Base-by-base conservation (phyloP, 441 rosid genomes). In the Metrosideros polymorpha region DNA sequence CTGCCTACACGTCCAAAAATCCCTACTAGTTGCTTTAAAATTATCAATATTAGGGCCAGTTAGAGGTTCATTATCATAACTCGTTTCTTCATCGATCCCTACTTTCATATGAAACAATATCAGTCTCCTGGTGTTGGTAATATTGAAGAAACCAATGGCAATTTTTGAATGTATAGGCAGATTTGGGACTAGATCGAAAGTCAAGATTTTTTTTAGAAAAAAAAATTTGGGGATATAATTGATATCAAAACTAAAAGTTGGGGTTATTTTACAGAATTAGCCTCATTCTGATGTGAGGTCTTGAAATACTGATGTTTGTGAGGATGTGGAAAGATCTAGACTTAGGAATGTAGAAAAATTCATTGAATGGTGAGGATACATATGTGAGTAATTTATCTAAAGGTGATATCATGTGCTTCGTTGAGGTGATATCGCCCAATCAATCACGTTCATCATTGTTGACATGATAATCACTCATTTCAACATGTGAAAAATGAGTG, bases 81-180 rank as follows among this genome's bases (percentile, higher is more conserved):
- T 1, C 0, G 2, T 18, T 8, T 61, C 10, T 61, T 57, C 71
- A 30, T 61, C 1, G 0, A 15, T 7, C 5, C 12, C 30, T 15
- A 61, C 10, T 15, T 61, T 61, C 17, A 4, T 30, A 61, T 61
- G 9, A 30, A 61, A 29, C 22, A 12, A 29, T 2, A 15, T 1
- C 2, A 32, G 4, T 61, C 9, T 61, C 22, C 19, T 7, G 18
- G 30, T 30, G 1, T 61, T 57, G 22, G 9, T 61, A 59, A 61
- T 61, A 3, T 61, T 61, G 22, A 61, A 61, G 9, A 61, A 61
- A 29, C 2, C 15, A 61, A 0, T 61, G 12, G 71, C 0, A 1
- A 61, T 61, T 61, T 30, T 61, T 15, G 12, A 7, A 30, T 0
- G 0, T 0, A 0, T 57, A 13, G 9, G 39, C 19, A 61, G 17